These are phyloP conservation scores for Ustilago shanxiensis DNA, from an alignment of 1,284 basidiomycete genomes.

Conservation along the genomic window DNA sequence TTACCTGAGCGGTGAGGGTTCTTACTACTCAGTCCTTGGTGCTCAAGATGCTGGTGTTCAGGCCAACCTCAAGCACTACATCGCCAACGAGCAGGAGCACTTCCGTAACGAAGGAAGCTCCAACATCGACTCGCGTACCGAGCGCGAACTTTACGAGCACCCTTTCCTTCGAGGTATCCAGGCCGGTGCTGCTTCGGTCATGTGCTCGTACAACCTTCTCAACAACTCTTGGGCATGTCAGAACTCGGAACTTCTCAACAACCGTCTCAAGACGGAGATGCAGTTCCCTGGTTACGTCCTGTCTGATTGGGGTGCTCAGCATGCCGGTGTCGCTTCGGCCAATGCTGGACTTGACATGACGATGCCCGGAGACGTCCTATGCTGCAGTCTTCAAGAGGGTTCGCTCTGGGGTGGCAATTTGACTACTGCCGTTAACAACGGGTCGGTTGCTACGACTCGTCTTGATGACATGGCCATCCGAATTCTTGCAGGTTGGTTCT, in stretches of 20 bases:
- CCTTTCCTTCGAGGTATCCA: conserved; percentile 69
- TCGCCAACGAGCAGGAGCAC: conserved; percentile 68
- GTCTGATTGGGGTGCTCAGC: conserved; percentile 60
- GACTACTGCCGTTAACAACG: conserved; percentile 78
- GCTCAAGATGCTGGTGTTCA: conserved; percentile 64
- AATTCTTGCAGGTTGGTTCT: conserved; percentile 66
- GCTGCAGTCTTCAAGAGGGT: conserved; percentile 40
- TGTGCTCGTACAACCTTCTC: conserved; percentile 74
- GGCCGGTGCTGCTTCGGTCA: conserved; percentile 71
- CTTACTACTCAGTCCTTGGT: conserved; percentile 56
- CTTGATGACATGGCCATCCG: conserved; percentile 71
- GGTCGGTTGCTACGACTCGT: conserved; percentile 77
- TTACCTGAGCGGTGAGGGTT: conserved; percentile 64
- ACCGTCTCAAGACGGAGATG: conserved; percentile 80
- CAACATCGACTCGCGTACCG: conserved; percentile 79
- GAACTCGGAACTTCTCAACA: conserved; percentile 78
- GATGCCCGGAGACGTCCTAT: conserved; percentile 70
- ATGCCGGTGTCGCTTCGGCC: conserved; percentile 71
- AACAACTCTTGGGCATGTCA: conserved; percentile 75
- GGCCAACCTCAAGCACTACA: conserved; percentile 71
- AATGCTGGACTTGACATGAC: conserved; percentile 78
- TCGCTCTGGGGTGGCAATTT: conserved; percentile 71
- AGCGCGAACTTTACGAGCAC: conserved; percentile 73
- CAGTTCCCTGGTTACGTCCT: conserved; percentile 81
- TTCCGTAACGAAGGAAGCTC: conserved; percentile 60